Evolutionary conservation across 805 yeast genomes (phyloP).

Genomic region (Kodamaea fukazawae): DNA sequence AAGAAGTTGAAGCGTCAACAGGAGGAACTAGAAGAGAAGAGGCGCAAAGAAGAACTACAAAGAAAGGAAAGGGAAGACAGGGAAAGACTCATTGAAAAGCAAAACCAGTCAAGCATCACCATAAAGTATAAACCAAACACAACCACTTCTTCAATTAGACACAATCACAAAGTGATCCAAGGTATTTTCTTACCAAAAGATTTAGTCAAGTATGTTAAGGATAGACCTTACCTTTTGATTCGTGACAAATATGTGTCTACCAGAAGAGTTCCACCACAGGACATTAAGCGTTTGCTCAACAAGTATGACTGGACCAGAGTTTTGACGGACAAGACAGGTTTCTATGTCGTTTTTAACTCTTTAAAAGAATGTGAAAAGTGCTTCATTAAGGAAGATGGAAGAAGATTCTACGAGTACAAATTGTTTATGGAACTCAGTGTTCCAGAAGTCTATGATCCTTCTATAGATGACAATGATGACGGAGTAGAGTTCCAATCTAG

Average conservation of each 20-base stretch:
- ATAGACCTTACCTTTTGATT: slow-evolving; percentile 58
- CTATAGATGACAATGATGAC: slow-evolving; percentile 9
- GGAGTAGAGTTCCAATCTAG: slow-evolving; percentile 14
- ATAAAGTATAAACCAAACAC: slow-evolving; percentile 28
- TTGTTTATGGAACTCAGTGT: slow-evolving; percentile 58
- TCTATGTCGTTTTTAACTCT: slow-evolving; percentile 66
- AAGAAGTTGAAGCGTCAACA: slow-evolving; percentile 13
- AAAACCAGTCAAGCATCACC: slow-evolving; percentile 7
- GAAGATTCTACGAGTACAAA: slow-evolving; percentile 43
- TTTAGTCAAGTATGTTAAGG: slow-evolving; percentile 47
- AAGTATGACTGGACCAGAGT: slow-evolving; percentile 67
- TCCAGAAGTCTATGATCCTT: slow-evolving; percentile 40
- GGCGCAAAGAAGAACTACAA: slow-evolving; percentile 13
- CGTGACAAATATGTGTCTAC: slow-evolving; percentile 50
- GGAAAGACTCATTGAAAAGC: slow-evolving; percentile 12
- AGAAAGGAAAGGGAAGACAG: slow-evolving; percentile 17
- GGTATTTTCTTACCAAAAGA: slow-evolving; percentile 48
- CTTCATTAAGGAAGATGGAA: slow-evolving; percentile 59
- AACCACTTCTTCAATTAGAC: slow-evolving; percentile 32
- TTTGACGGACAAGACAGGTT: slow-evolving; percentile 61
- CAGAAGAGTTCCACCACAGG: slow-evolving; percentile 47
- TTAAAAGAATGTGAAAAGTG: slow-evolving; percentile 58
- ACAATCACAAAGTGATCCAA: slow-evolving; percentile 27
- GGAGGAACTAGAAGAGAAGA: slow-evolving; percentile 15
- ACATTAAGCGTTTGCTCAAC: slow-evolving; percentile 56